These are phyloP conservation scores for Wickerhamiella musiphila DNA, from an alignment of 805 yeast genomes.

Conservation along the genomic window DNA sequence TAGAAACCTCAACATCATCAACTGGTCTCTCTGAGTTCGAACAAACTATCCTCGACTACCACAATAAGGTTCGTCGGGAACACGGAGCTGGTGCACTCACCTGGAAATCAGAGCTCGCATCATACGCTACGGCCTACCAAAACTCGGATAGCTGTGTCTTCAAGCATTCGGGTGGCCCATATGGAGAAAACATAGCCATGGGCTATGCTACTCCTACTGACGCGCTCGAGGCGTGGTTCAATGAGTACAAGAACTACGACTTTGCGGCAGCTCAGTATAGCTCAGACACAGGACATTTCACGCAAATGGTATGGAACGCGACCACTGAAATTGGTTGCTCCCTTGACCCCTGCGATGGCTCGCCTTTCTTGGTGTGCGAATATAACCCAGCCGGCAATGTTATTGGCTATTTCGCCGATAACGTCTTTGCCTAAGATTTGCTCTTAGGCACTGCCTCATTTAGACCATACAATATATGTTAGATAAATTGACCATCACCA, in stretches of 20 bases:
- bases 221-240: conserved; percentile 64
- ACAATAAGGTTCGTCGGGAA: conserved; percentile 37
- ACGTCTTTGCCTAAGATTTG: too few relatives aligned
- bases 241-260: conserved; percentile 37
- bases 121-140: conserved; percentile 35
- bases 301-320: conserved; percentile 58
- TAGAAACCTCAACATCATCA: conserved; percentile 8
- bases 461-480: too few relatives aligned
- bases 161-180: conserved; percentile 43
- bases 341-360: conserved; percentile 30
- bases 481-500: too few relatives aligned
- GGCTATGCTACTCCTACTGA: conserved; percentile 35
- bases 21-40: conserved; percentile 9
- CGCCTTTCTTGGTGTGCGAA: conserved; percentile 41
- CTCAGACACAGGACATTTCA: conserved; percentile 55
- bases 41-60: conserved; percentile 33
- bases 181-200: conserved; percentile 65
- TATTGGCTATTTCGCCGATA: conserved; percentile 22
- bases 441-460: too few relatives aligned
- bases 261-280: conserved; percentile 31
- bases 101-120: conserved; percentile 37
- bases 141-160: conserved; percentile 36
- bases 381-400: conserved; percentile 59
- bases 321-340: conserved; percentile 56
- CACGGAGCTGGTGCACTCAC: conserved; percentile 34